Evolutionary conservation across 2,329 filamentous ascomycete species (phyloP), one percentile per base, ranked within the genome.

Genomic region (Davidsoniella virescens): DNA sequence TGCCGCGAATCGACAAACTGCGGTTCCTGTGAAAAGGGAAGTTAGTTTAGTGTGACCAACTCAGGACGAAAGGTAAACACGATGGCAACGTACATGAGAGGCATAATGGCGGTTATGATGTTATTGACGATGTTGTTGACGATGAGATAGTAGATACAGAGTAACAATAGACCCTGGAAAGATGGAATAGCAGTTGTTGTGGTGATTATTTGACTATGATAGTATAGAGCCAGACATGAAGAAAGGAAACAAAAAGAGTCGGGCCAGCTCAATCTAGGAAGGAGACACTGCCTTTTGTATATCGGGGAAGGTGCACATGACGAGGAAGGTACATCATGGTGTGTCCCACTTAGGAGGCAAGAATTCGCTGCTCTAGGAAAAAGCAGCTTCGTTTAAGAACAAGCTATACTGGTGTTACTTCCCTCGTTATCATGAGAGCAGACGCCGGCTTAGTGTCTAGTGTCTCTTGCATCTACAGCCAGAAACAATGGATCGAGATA

Each of bases 1-100:
- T 53, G 63, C 64, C 55, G 57, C 63, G 51, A 20, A 53, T 50
- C 17, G 51, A 53, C 25, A 53, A 47, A 25, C 47, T 42, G 26
- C 51, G 51, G 51, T 53, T 53, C 51, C 51, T 53, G n/a, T 29
- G 4, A 29, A 29, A 29, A 29, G 26, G 26, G 10, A 10, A 29
- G 26, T 8, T 6, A 29, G 18, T 33, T 50, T 12, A 44, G 9
- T 40, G 18, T 16, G 25, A 4, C 7, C 14, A 10, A 29, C 3
- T 10, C 5, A 16, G 16, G 17, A 9, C 16, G 7, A 42, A 20
- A 8, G 16, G 23, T n/a, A 12, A 40, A 18, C 10, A 4, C 9
- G 29, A 6, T 17, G 23, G 12, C 10, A n/a, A 47, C 51, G 18
- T 43, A 53, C 51, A 53, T 53, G 26, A 53, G 43, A 53, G 51